Evolutionary conservation across 1,139 yeast species (phyloP), one percentile per base, ranked within the genome.

Genomic region (Zygosaccharomyces sapae): DNA sequence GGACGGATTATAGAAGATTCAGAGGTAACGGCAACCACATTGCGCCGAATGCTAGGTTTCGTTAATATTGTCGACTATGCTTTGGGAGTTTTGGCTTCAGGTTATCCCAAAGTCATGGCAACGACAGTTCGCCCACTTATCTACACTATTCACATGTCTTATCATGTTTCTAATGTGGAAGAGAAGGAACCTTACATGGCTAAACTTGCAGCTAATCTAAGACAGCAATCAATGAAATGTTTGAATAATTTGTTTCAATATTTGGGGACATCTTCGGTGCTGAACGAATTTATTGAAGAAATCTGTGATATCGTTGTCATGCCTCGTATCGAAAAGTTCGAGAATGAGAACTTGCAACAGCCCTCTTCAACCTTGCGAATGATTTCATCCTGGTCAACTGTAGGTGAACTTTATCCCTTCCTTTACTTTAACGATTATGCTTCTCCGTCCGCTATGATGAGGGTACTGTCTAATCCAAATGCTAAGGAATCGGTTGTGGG

Each of bases 341-440:
- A 85, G 2, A 74, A 70, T 36, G 96, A 86, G 58, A 90, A 90
- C 62, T 71, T 86, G 40, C 95, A 87, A 59, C 89, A 83, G 58
- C 83, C 90, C 1, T 88, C 97, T 0, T 78, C 95, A 0, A 66
- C 90, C 42, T 71, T 90, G 77, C 77, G 73, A 48, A 65, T 88
- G 10, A 77, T 90, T 57, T 68, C 78, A 4, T 71, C 77, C 12
- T 78, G 95, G 81, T 76, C 92, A 40, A 71, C 75, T 10, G 68
- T 70, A 24, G 70, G 73, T 9, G 69, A 71, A 24, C 71, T 83
- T 35, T 69, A 75, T 43, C 72, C 72, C 18, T 79, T 84, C 52
- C 66, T 86, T 46, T 75, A 75, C 54, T 70, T 75, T 48, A 83
- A 84, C 57, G 76, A 82, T 31, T 73, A 69, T 51, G 73, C 79